phyloP scores from a whole-genome alignment of 345 rosid genomes.

The Eucalyptus fibrosa region DNA sequence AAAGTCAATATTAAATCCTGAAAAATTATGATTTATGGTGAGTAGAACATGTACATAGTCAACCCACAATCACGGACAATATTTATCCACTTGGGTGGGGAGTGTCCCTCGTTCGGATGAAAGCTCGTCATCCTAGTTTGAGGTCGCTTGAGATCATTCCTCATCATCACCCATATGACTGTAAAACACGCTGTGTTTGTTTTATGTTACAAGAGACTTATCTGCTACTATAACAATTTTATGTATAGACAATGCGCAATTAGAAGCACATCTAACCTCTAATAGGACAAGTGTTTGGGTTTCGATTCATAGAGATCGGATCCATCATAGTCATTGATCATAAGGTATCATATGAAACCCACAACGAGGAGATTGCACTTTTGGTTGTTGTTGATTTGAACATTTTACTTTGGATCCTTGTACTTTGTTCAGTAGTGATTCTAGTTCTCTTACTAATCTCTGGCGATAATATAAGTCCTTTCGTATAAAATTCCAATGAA shows the following conservation, averaged over 20 bases:
- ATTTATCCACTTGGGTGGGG: neutral
- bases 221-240: neutral
- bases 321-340: neutral
- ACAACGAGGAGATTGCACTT: neutral
- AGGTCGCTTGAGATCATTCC: neutral
- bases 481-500: neutral
- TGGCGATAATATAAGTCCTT: neutral
- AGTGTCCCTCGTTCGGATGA: neutral
- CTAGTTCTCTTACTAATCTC: neutral
- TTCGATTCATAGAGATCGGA: neutral
- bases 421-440: neutral
- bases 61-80: rapidly evolving
- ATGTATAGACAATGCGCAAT: neutral
- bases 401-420: neutral
- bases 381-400: neutral
- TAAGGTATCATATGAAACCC: neutral
- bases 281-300: neutral
- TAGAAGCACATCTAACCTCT: neutral
- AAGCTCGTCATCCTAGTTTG: neutral
- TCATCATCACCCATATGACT: neutral
- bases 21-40: neutral
- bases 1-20: too few species aligned
- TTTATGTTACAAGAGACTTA: neutral
- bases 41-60: neutral
- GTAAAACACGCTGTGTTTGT: too few species aligned